Percentiles rank a stretch among this genome's conserved stretches.
Evolutionary conservation across 139 green algal genomes (phyloP).

Genomic region (Mesostigma viride): DNA sequence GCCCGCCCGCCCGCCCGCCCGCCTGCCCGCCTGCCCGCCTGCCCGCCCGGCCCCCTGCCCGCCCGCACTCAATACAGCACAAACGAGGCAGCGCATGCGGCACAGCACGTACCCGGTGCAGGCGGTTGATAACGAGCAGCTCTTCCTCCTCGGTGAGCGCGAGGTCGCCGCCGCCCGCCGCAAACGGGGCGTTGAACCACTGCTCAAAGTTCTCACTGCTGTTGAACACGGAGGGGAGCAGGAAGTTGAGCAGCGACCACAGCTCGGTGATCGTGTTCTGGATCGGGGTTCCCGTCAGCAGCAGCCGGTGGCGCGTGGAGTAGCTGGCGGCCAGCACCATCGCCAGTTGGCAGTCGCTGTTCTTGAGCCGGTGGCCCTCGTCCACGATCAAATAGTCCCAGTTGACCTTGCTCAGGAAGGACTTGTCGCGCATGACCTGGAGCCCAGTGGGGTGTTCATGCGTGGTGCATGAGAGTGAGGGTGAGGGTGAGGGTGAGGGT

Average conservation of each 20-base stretch:
- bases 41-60: too few relatives aligned
- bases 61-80: not conserved
- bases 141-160: conserved; percentile 67
- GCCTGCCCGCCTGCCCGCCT: too few relatives aligned
- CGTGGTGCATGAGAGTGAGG: conserved; percentile 26
- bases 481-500: not conserved
- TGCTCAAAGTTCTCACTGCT: conserved; percentile 55
- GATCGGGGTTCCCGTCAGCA: conserved; percentile 67
- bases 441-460: conserved; percentile 51
- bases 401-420: conserved; percentile 44
- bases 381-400: conserved; percentile 63
- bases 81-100: not conserved
- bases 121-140: conserved; percentile 74
- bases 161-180: conserved; percentile 22
- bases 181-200: conserved; percentile 52
- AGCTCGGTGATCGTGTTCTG: conserved; percentile 78
- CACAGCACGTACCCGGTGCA: conserved; percentile 53
- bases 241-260: conserved; percentile 87
- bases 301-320: conserved; percentile 39
- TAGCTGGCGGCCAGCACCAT: conserved; percentile 31
- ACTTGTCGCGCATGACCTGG: conserved; percentile 60
- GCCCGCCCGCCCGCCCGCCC: too few relatives aligned
- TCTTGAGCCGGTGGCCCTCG: conserved; percentile 71
- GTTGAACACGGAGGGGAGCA: conserved; percentile 76
- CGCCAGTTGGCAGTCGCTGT: conserved; percentile 47